phyloP scores from a whole-genome alignment of 2,329 filamentous ascomycete species.

The Dactylellina cionopaga region DNA sequence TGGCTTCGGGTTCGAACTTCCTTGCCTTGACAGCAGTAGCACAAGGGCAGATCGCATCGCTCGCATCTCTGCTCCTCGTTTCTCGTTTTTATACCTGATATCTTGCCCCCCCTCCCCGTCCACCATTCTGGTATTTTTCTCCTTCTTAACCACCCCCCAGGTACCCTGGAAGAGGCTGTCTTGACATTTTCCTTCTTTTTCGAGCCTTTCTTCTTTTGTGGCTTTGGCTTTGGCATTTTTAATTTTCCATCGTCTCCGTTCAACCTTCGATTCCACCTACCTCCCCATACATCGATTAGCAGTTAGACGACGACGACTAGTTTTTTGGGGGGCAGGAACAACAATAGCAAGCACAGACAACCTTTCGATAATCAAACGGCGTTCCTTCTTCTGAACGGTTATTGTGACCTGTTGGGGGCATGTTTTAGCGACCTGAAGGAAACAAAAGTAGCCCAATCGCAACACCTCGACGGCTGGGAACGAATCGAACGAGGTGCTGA shows the following conservation, averaged over 20 bases:
- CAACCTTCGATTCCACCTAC: too few species aligned
- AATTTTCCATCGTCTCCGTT: not conserved
- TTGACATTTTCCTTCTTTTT: slow-evolving; percentile 4
- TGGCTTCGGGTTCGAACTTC: slow-evolving; percentile 12
- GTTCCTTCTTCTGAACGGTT: not conserved
- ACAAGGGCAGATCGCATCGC: not conserved
- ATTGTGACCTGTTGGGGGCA: slow-evolving; percentile 13
- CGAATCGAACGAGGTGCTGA: slow-evolving; percentile 51
- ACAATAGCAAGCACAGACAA: not conserved
- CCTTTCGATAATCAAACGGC: not conserved
- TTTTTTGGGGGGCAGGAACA: too few species aligned
- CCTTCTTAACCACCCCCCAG: slow-evolving; percentile 11
- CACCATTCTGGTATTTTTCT: slow-evolving; percentile 25
- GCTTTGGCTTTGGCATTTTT: not conserved
- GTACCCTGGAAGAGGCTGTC: slow-evolving; percentile 14
- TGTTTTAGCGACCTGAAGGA: slow-evolving; percentile 15
- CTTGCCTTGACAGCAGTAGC: slow-evolving; percentile 10
- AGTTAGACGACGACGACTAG: not conserved
- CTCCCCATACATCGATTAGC: not conserved
- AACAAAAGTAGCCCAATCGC: slow-evolving; percentile 9
- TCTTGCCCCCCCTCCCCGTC: slow-evolving; percentile 1
- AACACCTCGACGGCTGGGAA: slow-evolving; percentile 19
- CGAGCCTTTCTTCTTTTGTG: slow-evolving; percentile 6
- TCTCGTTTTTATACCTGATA: slow-evolving; percentile 1
- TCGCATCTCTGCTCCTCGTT: slow-evolving; percentile 8